A percentile compares a stretch with the other conserved stretches of the same genome.
phyloP scores from a whole-genome alignment of 2,329 filamentous ascomycete species.

The Paracamarosporium sp. region DNA sequence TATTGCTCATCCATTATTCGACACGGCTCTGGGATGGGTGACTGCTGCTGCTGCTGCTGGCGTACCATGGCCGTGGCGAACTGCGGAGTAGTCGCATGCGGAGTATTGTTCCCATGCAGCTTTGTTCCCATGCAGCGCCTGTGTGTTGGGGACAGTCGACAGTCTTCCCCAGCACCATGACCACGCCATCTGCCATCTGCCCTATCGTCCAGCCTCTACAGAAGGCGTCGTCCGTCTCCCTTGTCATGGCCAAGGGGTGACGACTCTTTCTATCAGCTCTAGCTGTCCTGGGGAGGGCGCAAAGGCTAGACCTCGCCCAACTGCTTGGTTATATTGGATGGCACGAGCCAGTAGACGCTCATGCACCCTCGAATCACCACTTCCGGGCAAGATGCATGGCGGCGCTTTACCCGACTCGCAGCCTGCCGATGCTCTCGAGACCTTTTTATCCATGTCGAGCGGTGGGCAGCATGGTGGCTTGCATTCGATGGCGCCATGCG shows the following conservation, averaged over 20 bases:
- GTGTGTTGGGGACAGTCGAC: too few species aligned
- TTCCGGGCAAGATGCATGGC: conserved; percentile 10
- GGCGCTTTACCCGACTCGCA: conserved; percentile 34
- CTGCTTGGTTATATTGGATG: conserved; percentile 32
- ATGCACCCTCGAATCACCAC: conserved; percentile 13
- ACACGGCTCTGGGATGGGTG: too few species aligned
- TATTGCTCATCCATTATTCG: neutral
- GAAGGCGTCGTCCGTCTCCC: too few species aligned
- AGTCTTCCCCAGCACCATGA: neutral
- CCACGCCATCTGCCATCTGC: neutral
- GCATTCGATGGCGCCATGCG: conserved; percentile 25
- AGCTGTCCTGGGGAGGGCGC: conserved; percentile 18
- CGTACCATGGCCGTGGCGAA: too few species aligned
- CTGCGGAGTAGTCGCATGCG: neutral
- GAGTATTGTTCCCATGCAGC: neutral
- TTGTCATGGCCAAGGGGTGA: conserved; percentile 8
- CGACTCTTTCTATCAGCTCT: neutral
- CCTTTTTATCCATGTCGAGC: conserved; percentile 30
- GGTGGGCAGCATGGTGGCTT: conserved; percentile 29
- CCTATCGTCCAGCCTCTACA: too few species aligned
- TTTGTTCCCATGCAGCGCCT: too few species aligned
- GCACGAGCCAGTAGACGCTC: conserved; percentile 25
- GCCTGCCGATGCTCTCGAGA: conserved; percentile 24
- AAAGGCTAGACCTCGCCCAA: conserved; percentile 27
- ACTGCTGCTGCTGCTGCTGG: too few species aligned